Conservation (phyloP, 345 rosid species). For the Lumnitzera racemosa region DNA sequence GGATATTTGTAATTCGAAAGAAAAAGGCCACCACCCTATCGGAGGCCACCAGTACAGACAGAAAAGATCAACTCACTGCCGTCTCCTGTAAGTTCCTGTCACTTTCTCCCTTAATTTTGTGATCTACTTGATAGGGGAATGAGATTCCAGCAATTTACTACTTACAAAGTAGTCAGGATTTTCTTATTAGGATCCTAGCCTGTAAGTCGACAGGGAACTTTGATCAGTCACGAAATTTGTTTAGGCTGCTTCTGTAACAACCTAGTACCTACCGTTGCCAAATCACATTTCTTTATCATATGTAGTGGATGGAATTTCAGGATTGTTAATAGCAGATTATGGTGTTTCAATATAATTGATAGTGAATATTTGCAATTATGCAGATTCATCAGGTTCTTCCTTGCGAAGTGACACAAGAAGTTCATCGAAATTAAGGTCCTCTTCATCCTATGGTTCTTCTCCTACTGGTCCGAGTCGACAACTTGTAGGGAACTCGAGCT, state of each 20-base stretch:
- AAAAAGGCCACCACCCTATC: conserved; percentile 9
- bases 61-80: conserved; percentile 11
- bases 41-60: conserved; percentile 8
- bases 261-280: no score
- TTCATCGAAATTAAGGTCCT: conserved; percentile 30
- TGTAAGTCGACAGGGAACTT: no score
- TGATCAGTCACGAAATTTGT: no score
- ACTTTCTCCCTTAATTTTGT: neutral
- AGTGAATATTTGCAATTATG: conserved; percentile 25
- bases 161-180: no score
- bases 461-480: conserved; percentile 35
- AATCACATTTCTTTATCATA: no score
- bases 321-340: no score
- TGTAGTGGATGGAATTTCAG: no score
- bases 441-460: conserved; percentile 41
- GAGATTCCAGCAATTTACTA: no score
- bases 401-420: conserved; percentile 39
- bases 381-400: conserved; percentile 22
- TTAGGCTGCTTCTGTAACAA: no score
- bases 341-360: neutral
- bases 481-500: conserved; percentile 18
- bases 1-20: conserved; percentile 17
- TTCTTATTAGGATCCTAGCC: no score
- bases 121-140: no score
- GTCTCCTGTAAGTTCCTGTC: conserved; percentile 46